Conservation (phyloP, 2,329 filamentous ascomycete species). For the Emericellopsis cladophorae region DNA sequence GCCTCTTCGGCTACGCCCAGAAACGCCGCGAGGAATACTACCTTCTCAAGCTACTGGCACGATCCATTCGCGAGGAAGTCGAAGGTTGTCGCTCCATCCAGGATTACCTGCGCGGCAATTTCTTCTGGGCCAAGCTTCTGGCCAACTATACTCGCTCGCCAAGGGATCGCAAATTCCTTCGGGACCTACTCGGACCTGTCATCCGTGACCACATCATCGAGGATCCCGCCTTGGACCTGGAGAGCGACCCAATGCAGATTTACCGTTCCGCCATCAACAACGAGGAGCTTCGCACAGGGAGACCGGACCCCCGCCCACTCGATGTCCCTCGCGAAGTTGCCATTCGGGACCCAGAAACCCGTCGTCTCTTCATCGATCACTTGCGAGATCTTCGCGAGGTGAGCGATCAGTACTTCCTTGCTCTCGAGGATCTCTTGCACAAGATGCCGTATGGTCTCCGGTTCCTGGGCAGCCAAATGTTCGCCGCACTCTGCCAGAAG, state of each 20-base stretch:
- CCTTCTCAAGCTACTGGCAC: conserved; percentile 73
- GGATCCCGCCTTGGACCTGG: conserved; percentile 78
- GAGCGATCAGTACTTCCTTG: conserved; percentile 76
- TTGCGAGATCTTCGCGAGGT: conserved; percentile 90
- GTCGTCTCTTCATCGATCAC: conserved; percentile 86
- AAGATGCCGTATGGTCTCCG: conserved; percentile 89
- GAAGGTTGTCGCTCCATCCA: conserved; percentile 60
- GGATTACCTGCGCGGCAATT: conserved; percentile 80
- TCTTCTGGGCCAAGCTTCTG: conserved; percentile 85
- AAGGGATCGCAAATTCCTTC: conserved; percentile 81
- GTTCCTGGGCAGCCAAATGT: conserved; percentile 77
- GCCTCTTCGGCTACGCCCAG: conserved; percentile 91
- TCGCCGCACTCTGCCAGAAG: conserved; percentile 60
- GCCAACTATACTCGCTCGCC: conserved; percentile 82
- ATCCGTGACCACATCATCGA: conserved; percentile 90
- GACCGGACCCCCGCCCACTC: conserved; percentile 64
- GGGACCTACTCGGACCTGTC: conserved; percentile 72
- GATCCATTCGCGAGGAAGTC: conserved; percentile 77
- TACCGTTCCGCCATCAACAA: conserved; percentile 94
- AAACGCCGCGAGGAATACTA: conserved; percentile 97
- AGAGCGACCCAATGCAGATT: conserved; percentile 95
- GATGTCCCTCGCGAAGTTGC: conserved; percentile 85
- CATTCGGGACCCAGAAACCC: conserved; percentile 90
- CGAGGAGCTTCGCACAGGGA: conserved; percentile 85
- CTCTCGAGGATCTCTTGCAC: conserved; percentile 70